A percentile compares a stretch with the other conserved stretches of the same genome.
phyloP scores from a whole-genome alignment of 2,329 filamentous ascomycete species.

The Amauroascus niger region DNA sequence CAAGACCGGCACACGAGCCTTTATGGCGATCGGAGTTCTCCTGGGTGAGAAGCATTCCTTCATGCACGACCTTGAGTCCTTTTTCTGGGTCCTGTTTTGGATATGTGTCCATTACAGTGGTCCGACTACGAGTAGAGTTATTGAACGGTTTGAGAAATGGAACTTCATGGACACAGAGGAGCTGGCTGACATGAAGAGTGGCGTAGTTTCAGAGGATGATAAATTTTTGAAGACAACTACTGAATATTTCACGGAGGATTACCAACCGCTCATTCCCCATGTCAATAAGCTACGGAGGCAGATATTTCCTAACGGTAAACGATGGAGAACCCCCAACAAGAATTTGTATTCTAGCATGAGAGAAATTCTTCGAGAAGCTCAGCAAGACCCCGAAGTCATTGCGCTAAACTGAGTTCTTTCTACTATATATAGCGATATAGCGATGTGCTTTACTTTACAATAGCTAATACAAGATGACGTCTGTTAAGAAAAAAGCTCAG shows the following conservation, averaged over 20 bases:
- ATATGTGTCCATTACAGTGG: conserved; percentile 38
- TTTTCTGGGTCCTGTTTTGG: conserved; percentile 44
- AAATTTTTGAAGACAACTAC: conserved; percentile 25
- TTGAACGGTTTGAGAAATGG: no score
- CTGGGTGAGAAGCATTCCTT: conserved; percentile 35
- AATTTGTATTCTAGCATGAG: background rate
- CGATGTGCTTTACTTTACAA: no score
- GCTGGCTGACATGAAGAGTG: conserved; percentile 20
- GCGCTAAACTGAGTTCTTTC: no score
- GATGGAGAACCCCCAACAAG: conserved; percentile 18
- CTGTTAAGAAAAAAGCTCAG: no score
- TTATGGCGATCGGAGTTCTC: background rate
- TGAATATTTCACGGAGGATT: conserved; percentile 6
- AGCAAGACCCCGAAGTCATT: no score
- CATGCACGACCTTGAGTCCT: conserved; percentile 43
- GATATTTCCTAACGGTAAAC: conserved; percentile 27
- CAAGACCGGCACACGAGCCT: background rate
- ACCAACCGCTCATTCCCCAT: conserved; percentile 27
- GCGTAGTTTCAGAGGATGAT: conserved; percentile 19
- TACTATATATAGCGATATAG: no score
- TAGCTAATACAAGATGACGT: no score
- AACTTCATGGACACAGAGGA: conserved; percentile 15
- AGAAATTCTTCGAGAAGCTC: background rate
- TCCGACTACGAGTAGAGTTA: conserved; percentile 22
- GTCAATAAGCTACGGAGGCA: conserved; percentile 13